These are phyloP conservation scores for Penicillium rolfsii DNA, from an alignment of 2,329 filamentous ascomycete species.

Conservation along the genomic window DNA sequence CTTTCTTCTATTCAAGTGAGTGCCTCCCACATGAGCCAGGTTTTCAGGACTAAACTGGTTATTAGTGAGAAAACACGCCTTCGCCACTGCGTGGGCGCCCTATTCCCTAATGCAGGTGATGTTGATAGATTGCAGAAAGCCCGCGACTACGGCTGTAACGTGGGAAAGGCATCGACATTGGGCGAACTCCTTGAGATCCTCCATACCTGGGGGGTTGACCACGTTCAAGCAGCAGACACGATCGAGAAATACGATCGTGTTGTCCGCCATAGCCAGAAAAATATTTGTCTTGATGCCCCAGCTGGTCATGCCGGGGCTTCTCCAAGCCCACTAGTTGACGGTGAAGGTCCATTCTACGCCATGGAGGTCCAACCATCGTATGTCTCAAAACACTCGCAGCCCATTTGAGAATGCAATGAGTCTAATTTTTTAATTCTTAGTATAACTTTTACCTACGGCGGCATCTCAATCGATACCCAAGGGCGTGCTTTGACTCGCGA, in stretches of 20 bases:
- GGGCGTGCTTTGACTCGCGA: conserved; percentile 30
- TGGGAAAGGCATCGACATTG: conserved; percentile 26
- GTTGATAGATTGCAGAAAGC: conserved; percentile 34
- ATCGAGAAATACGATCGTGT: conserved; percentile 29
- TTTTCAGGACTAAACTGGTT: not conserved
- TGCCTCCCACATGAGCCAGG: not conserved
- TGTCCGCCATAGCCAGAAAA: conserved; percentile 15
- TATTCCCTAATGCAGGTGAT: conserved; percentile 33
- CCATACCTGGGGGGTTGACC: conserved; percentile 28
- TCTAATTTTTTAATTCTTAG: conserved; percentile 14
- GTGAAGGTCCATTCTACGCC: conserved; percentile 32
- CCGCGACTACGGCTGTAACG: conserved; percentile 32
- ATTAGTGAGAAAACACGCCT: conserved; percentile 29
- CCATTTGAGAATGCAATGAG: no score
- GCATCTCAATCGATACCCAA: conserved; percentile 29
- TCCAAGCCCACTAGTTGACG: conserved; percentile 28
- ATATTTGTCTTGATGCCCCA: conserved; percentile 21
- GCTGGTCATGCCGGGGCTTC: conserved; percentile 19
- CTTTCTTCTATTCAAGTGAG: conserved; percentile 31
- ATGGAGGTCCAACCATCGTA: conserved; percentile 38
- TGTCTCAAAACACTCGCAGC: conserved; percentile 1
- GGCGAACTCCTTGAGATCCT: conserved; percentile 23
- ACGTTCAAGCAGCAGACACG: conserved; percentile 21
- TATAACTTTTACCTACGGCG: conserved; percentile 37
- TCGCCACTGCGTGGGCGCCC: conserved; percentile 27